Evolutionary conservation across 176 grass and related monocot species (phyloP).

Genomic region (Hordeum marinum): DNA sequence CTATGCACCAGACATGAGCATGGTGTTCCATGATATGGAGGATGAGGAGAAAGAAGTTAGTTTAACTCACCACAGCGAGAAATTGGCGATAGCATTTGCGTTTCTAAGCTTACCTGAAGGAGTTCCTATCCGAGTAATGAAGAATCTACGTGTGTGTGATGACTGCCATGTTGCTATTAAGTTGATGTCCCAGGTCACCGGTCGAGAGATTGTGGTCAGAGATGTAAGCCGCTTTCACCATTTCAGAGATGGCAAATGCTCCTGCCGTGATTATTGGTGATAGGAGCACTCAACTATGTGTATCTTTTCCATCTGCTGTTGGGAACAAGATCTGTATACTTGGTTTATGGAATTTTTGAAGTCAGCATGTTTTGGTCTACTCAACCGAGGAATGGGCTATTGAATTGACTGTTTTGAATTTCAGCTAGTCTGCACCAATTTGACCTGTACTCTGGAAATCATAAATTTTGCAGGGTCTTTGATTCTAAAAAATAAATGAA

Average conservation of each 20-base stretch:
- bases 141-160: conserved; percentile 72
- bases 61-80: conserved; percentile 70
- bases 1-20: conserved; percentile 57
- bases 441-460: neutral
- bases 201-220: conserved; percentile 63
- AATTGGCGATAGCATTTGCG: conserved; percentile 72
- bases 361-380: neutral
- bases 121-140: conserved; percentile 69
- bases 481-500: neutral
- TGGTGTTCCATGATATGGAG: conserved; percentile 75
- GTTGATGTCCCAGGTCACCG: conserved; percentile 49
- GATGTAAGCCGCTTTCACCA: conserved; percentile 74
- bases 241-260: conserved; percentile 62
- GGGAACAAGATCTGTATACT: neutral
- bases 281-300: neutral
- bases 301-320: neutral
- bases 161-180: conserved; percentile 77
- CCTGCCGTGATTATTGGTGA: conserved; percentile 74
- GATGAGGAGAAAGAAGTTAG: conserved; percentile 75
- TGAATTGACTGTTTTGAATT: conserved; percentile 1
- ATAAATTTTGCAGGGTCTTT: neutral
- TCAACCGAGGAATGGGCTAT: neutral
- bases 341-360: neutral
- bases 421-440: neutral
- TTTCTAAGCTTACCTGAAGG: conserved; percentile 52